These are phyloP conservation scores for Casuarina glauca DNA, from an alignment of 306 rosid species.

Conservation along the genomic window DNA sequence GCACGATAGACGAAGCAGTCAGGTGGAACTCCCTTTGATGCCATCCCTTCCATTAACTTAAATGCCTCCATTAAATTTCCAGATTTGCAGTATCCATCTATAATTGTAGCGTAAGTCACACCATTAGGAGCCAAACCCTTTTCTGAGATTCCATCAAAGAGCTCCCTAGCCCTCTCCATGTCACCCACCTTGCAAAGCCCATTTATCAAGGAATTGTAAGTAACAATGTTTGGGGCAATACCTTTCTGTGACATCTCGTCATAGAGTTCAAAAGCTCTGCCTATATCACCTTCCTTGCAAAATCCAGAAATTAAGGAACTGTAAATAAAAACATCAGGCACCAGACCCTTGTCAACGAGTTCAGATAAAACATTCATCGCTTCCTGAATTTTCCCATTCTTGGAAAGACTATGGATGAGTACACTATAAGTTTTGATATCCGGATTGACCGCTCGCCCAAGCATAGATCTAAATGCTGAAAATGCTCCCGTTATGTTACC, in stretches of 20 bases:
- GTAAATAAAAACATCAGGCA: constrained; percentile 44
- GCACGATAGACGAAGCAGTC: constrained; percentile 35
- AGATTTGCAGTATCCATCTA: constrained; percentile 45
- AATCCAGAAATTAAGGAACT: constrained; percentile 44
- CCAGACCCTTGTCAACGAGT: constrained; percentile 39
- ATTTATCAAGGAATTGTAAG: constrained; percentile 41
- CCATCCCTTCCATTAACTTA: constrained; percentile 40
- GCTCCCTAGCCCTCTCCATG: constrained; percentile 36
- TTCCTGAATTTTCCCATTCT: constrained; percentile 47
- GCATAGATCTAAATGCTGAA: constrained; percentile 40
- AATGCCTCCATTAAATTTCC: constrained; percentile 43
- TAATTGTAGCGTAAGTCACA: constrained; percentile 45
- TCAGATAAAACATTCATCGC: constrained; percentile 42
- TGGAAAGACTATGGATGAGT: constrained; percentile 39
- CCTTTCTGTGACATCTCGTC: constrained; percentile 45
- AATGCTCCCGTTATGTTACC: constrained; percentile 40
- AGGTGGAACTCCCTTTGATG: constrained; percentile 32
- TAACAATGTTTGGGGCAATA: constrained; percentile 38
- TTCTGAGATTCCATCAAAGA: constrained; percentile 36
- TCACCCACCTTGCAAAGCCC: constrained; percentile 52
- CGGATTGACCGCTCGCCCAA: constrained; percentile 33
- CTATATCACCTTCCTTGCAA: constrained; percentile 37
- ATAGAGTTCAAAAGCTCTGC: constrained; percentile 36
- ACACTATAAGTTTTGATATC: constrained; percentile 37
- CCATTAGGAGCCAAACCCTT: constrained; percentile 39